phyloP scores from a whole-genome alignment of 495 filamentous ascomycete species.

The Corynascus novoguineensis region DNA sequence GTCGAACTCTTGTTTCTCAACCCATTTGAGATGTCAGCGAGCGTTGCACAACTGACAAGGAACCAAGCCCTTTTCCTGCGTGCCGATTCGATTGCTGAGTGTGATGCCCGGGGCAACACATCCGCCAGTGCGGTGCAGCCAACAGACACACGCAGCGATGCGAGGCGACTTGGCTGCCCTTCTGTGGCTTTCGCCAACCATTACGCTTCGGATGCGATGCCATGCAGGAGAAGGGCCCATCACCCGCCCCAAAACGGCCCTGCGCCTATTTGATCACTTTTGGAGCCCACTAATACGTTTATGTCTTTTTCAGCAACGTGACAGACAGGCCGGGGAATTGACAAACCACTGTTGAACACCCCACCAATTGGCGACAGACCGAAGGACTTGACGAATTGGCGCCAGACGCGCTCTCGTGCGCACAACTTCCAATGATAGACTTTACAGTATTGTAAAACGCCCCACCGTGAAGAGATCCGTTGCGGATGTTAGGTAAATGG shows the following conservation, averaged over 20 bases:
- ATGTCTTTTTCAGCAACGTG: background rate
- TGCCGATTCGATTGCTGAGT: background rate
- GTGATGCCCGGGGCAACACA: background rate
- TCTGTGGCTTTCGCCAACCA: constrained; percentile 25
- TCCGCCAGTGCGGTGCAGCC: constrained; percentile 4
- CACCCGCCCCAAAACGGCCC: background rate
- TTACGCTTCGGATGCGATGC: constrained; percentile 21
- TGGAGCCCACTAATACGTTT: background rate
- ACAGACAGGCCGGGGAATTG: background rate
- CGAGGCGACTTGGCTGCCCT: constrained; percentile 29
- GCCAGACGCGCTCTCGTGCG: constrained; percentile 5
- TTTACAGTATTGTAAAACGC: background rate
- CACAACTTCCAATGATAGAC: background rate
- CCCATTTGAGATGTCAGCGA: background rate
- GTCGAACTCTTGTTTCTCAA: background rate
- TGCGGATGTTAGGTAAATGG: constrained; percentile 5
- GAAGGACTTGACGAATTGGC: background rate
- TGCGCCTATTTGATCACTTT: constrained; percentile 8
- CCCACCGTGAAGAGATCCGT: background rate
- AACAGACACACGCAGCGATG: constrained; percentile 20
- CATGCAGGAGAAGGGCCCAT: constrained; percentile 22
- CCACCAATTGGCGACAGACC: constrained; percentile 10
- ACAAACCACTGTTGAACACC: constrained; percentile 5
- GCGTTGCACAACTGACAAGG: constrained; percentile 1
- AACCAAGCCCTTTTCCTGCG: constrained; percentile 6